A percentile compares a stretch with the other conserved stretches of the same genome.
Conservation (phyloP, 805 yeast species). For the Candida maesae region DNA sequence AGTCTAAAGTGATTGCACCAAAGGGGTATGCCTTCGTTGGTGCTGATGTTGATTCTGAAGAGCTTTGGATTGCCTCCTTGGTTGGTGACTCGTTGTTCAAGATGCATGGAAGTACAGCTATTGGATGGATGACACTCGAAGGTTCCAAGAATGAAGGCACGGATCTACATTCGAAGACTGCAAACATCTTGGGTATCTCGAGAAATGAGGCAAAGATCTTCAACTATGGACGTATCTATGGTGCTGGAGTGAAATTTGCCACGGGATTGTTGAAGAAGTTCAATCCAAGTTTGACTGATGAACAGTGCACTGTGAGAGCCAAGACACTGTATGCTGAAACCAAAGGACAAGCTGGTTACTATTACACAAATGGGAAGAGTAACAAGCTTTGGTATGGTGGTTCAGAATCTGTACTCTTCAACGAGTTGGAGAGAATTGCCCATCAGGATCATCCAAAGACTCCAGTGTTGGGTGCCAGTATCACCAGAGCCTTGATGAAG, state of each 20-base stretch:
- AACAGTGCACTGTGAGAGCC: conserved; percentile 65
- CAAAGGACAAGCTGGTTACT: conserved; percentile 57
- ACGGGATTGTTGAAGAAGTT: conserved; percentile 78
- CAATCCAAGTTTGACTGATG: conserved; percentile 64
- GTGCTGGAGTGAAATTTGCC: conserved; percentile 94
- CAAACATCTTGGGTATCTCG: conserved; percentile 80
- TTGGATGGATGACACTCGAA: conserved; percentile 99
- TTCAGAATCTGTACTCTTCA: conserved; percentile 88
- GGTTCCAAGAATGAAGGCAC: conserved; percentile 91
- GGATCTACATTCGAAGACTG: conserved; percentile 92
- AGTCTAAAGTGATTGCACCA: conserved; percentile 84
- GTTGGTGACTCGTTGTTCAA: conserved; percentile 89
- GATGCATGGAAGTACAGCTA: conserved; percentile 91
- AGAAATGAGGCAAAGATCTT: conserved; percentile 92
- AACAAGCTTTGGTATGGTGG: conserved; percentile 75
- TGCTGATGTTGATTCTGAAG: conserved; percentile 98
- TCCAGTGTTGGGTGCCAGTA: conserved; percentile 90
- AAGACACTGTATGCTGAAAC: conserved; percentile 70
- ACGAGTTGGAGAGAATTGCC: conserved; percentile 83
- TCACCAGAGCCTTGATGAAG: conserved; percentile 75
- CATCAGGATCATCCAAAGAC: conserved; percentile 76
- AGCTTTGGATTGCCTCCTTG: conserved; percentile 94
- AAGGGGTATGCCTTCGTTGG: conserved; percentile 89
- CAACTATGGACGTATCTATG: conserved; percentile 96
- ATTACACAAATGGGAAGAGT: conserved; percentile 24